A percentile compares a stretch with the other conserved stretches of the same genome.
phyloP scores from a whole-genome alignment of 2,329 filamentous ascomycete species.

The Colletotrichum viniferum region DNA sequence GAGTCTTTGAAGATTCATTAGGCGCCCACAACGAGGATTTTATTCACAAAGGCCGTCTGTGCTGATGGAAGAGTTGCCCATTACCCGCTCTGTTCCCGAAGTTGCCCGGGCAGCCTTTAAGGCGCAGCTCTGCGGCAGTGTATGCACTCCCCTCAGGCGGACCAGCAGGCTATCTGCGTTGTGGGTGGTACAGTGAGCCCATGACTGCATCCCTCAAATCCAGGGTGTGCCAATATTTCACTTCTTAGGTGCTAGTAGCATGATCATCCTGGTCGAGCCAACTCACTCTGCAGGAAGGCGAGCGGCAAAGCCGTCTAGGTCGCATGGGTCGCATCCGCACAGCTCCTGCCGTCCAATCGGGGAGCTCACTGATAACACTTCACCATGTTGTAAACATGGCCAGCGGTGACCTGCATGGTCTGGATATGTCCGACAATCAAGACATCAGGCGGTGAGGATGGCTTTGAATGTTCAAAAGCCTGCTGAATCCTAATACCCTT shows the following conservation, averaged over 20 bases:
- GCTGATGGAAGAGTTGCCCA: neutral
- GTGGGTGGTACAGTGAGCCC: neutral
- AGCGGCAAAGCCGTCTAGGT: neutral
- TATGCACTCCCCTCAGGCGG: neutral
- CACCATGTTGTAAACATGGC: neutral
- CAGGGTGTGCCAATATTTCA: neutral
- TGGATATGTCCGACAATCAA: neutral
- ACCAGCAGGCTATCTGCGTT: neutral
- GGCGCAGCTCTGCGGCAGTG: neutral
- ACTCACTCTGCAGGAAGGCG: neutral
- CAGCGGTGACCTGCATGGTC: neutral
- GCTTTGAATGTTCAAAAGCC: neutral
- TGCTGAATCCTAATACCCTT: rapidly evolving
- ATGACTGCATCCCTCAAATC: neutral
- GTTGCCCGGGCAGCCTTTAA: neutral
- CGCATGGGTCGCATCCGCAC: neutral
- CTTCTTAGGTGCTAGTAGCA: neutral
- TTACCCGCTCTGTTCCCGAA: neutral
- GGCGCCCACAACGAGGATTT: rapidly evolving
- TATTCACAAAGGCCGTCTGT: neutral
- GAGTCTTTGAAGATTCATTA: neutral
- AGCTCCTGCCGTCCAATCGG: neutral
- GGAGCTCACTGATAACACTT: neutral
- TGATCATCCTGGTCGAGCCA: neutral
- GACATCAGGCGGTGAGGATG: neutral